Evolutionary conservation across 148 eudicot species (phyloP).

Genomic region (Tetragonia tetragonoides): DNA sequence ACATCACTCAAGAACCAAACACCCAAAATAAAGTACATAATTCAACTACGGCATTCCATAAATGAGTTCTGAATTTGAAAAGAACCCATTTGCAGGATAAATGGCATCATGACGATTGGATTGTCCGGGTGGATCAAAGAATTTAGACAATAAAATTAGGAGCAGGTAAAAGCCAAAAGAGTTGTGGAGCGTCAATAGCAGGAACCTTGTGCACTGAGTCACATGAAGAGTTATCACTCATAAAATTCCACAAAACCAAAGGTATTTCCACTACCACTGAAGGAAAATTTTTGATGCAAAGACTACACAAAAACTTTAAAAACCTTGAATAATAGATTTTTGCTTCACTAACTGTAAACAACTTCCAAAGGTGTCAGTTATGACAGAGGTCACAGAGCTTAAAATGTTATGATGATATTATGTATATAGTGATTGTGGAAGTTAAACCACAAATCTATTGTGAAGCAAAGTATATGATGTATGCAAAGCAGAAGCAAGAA

Average conservation of each 20-base stretch:
- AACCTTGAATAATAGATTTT: background rate
- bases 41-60: background rate
- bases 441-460: no score
- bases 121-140: background rate
- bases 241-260: no score
- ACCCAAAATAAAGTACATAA: background rate
- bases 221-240: no score
- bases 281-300: no score
- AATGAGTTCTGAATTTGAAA: background rate
- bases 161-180: no score
- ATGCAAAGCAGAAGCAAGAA: background rate
- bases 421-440: no score
- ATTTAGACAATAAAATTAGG: background rate
- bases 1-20: background rate
- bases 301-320: no score
- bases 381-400: background rate
- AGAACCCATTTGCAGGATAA: background rate
- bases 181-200: background rate
- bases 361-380: background rate
- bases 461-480: background rate
- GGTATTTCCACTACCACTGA: no score
- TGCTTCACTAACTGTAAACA: background rate
- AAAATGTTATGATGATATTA: no score
- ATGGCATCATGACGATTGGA: background rate
- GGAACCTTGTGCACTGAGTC: background rate